Base-by-base conservation (phyloP, 2,329 filamentous ascomycete genomes). In the Cytospora chrysosperma region DNA sequence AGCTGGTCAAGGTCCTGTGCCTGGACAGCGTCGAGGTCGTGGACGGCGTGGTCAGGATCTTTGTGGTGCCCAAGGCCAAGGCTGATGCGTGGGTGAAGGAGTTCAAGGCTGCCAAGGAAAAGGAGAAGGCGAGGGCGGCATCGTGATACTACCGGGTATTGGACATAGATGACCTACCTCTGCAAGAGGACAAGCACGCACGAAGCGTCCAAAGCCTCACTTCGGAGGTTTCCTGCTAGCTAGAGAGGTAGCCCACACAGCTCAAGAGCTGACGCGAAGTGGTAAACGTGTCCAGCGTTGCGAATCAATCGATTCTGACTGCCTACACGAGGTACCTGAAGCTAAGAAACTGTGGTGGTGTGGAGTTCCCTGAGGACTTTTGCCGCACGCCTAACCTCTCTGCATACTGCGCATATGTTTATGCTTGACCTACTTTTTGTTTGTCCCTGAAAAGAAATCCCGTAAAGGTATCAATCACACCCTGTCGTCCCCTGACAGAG, bases 11-110 rank as follows among this genome's bases (percentile, higher is more conserved):
- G 78, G 84, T 94, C 32, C 76, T 98, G 67, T 81, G 81, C 10
- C 86, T 85, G 10, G 92, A 91, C 8, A 93, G 90, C 72, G 86
- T 96, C 8, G 93, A 96, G 77, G 83, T 99, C 12, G 87, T 96
- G 54, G 94, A 99, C 76, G 90, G 92, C 32, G 77, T 98, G 67
- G 85, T 98, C 27, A 87, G 82, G 72, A 86, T 99, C 32, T 93
- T 91, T 72, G 86, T 98, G 1, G 82, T 99, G 68, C 94, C 94
- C 0, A 88, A 84, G 70, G 76, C 75, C 3, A 87, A 86, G 76
- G 88, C 90, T 1, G 82, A 82, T 10, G 82, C 75, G n/a, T 99
- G 93, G 88, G 88, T 97, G 40, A 84, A 85, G 67, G 90, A 95
- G 70, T 93, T 93, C 74, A 98, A 97, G 80, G 83, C 80, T 70